A percentile compares a stretch with the other conserved stretches of the same genome.
Evolutionary conservation across 768 basidiomycete species (phyloP).

Genomic region (Tephrocybe sp.): DNA sequence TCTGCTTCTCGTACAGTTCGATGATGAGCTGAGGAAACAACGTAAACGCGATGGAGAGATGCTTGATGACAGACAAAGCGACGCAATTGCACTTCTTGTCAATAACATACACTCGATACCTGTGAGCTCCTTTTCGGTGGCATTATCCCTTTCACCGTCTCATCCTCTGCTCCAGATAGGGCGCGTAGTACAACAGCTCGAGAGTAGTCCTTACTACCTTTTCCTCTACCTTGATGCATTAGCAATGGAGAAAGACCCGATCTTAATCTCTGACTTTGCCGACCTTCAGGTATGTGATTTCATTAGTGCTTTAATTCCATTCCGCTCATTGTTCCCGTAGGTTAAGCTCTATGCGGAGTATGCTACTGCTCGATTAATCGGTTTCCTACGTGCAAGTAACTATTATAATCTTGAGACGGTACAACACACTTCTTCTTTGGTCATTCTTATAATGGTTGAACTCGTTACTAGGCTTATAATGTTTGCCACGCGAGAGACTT

Average conservation of each 20-base stretch:
- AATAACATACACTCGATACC: conserved; percentile 97
- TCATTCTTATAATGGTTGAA: not conserved
- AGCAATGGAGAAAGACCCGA: conserved; percentile 75
- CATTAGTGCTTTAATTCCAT: not conserved
- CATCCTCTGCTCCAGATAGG: conserved; percentile 53
- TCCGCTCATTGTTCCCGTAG: conserved; percentile 19
- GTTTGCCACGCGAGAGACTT: conserved; percentile 84
- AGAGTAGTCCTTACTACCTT: conserved; percentile 71
- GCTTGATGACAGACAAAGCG: conserved; percentile 48
- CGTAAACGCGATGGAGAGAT: conserved; percentile 41
- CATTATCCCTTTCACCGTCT: not conserved
- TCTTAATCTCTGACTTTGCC: conserved; percentile 75
- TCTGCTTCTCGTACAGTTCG: conserved; percentile 89
- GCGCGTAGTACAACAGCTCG: conserved; percentile 86
- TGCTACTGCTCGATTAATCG: conserved; percentile 74
- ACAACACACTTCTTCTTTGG: not conserved
- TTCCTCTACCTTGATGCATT: conserved; percentile 93
- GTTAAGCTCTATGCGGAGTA: conserved; percentile 92
- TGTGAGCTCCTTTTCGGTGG: conserved; percentile 37
- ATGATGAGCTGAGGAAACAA: conserved; percentile 77
- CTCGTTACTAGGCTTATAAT: conserved; percentile 63
- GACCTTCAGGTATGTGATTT: conserved; percentile 63
- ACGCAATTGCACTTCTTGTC: conserved; percentile 84
- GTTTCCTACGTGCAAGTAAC: conserved; percentile 87
- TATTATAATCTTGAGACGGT: conserved; percentile 90